phyloP scores from a whole-genome alignment of 2,329 filamentous ascomycete species.

The Sporothrix sp. region DNA sequence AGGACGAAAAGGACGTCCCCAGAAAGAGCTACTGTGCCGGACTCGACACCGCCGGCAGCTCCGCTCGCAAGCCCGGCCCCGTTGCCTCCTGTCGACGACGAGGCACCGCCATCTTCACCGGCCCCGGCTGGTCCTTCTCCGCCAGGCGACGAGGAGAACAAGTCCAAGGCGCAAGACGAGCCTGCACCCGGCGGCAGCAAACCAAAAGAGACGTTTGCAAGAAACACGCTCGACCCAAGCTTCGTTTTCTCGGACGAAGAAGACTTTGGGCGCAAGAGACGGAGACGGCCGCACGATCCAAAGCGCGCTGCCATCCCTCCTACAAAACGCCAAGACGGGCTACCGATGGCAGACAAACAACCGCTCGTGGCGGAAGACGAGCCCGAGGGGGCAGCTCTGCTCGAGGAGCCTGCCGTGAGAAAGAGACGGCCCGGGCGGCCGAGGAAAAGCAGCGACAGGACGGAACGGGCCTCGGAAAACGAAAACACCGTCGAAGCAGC shows the following conservation, averaged over 20 bases:
- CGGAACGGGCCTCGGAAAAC: too few relatives aligned
- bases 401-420: neutral
- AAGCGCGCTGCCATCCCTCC: neutral
- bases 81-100: neutral
- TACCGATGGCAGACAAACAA: too few relatives aligned
- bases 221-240: constrained; percentile 20
- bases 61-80: neutral
- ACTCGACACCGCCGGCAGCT: neutral
- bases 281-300: neutral
- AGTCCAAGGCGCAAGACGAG: too few relatives aligned
- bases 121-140: neutral
- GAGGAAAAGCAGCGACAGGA: neutral
- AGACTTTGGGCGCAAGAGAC: constrained; percentile 12
- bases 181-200: neutral
- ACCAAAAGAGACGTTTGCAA: constrained; percentile 6
- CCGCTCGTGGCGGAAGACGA: too few relatives aligned
- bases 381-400: too few relatives aligned
- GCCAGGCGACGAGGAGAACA: neutral
- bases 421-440: neutral
- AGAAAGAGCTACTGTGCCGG: neutral
- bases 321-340: too few relatives aligned
- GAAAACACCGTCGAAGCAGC: neutral
- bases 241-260: constrained; percentile 31
- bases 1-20: neutral
- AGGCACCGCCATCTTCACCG: neutral